These are phyloP conservation scores for Peniophora sp. DNA, from an alignment of 1,284 basidiomycete species.

Conservation along the genomic window DNA sequence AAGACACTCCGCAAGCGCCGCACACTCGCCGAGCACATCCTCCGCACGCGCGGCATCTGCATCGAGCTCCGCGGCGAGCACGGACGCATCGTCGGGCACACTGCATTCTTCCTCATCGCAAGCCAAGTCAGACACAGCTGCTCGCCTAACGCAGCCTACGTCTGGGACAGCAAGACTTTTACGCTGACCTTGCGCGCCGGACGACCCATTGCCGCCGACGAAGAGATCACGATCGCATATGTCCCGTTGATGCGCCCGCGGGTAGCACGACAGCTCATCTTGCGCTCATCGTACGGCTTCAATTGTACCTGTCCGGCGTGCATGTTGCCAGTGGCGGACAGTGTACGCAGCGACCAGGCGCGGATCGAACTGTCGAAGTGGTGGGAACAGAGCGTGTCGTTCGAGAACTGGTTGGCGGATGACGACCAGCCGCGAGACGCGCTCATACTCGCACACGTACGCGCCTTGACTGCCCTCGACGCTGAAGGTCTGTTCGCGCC, in stretches of 20 bases:
- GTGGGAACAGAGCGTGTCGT: no score
- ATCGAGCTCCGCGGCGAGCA: conserved; percentile 23
- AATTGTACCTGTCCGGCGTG: conserved; percentile 30
- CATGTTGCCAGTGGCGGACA: conserved; percentile 8
- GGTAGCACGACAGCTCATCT: conserved; percentile 17
- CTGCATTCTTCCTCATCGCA: conserved; percentile 26
- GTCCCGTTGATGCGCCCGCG: conserved; percentile 18
- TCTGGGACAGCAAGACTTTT: conserved; percentile 27
- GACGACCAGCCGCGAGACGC: conserved; percentile 15
- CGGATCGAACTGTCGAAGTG: no score
- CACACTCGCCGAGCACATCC: conserved; percentile 20
- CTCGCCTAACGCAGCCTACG: conserved; percentile 32
- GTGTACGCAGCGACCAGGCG: no score
- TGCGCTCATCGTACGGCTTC: conserved; percentile 26
- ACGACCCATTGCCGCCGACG: conserved; percentile 26
- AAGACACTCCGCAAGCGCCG: not conserved
- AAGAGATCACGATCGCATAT: conserved; percentile 39
- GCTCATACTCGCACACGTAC: conserved; percentile 24
- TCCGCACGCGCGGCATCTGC: conserved; percentile 27
- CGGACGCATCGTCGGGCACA: conserved; percentile 21
- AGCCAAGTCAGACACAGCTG: conserved; percentile 28
- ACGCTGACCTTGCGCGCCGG: conserved; percentile 29
- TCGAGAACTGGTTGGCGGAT: no score
- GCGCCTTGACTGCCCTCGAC: conserved; percentile 20
- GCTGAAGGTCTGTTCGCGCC: conserved; percentile 12